These are phyloP conservation scores for Echium plantagineum DNA, from an alignment of 257 asterid genomes.

Conservation along the genomic window DNA sequence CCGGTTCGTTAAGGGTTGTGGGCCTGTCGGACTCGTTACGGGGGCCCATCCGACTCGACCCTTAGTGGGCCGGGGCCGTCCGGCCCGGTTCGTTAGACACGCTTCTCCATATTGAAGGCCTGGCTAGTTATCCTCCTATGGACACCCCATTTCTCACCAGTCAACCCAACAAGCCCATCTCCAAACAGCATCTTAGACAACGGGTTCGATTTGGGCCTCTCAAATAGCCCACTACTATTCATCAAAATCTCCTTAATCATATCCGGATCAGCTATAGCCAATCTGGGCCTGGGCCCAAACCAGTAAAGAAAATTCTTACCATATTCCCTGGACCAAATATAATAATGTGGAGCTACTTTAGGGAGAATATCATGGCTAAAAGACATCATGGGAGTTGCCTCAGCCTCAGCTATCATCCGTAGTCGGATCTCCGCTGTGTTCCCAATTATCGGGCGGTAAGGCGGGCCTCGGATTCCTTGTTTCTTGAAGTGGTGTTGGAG, in stretches of 20 bases:
- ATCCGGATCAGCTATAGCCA: constrained; percentile 28
- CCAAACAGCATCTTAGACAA: constrained; percentile 27
- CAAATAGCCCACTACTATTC: constrained; percentile 14
- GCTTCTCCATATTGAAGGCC: constrained; percentile 32
- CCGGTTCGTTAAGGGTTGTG: no score
- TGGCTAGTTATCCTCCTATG: constrained; percentile 24
- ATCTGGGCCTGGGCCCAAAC: constrained; percentile 38
- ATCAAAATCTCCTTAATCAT: constrained; percentile 28
- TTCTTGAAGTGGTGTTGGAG: constrained; percentile 23
- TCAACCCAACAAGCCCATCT: constrained; percentile 31
- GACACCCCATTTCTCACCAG: constrained; percentile 25
- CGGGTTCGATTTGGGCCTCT: constrained; percentile 20
- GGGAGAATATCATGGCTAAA: constrained; percentile 24
- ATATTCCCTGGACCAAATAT: constrained; percentile 32
- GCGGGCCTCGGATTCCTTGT: constrained; percentile 34
- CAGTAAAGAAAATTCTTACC: constrained; percentile 33
- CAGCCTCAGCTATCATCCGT: constrained; percentile 27
- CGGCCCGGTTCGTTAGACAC: no score
- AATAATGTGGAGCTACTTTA: constrained; percentile 32
- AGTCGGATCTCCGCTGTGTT: constrained; percentile 29
- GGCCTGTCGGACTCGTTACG: no score
- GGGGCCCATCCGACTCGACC: no score
- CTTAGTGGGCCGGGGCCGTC: no score
- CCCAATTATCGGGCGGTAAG: constrained; percentile 22
- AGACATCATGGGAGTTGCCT: constrained; percentile 16